Base-by-base conservation (phyloP, 192 early-diverging fungal genomes). In the Funneliformis mosseae region DNA sequence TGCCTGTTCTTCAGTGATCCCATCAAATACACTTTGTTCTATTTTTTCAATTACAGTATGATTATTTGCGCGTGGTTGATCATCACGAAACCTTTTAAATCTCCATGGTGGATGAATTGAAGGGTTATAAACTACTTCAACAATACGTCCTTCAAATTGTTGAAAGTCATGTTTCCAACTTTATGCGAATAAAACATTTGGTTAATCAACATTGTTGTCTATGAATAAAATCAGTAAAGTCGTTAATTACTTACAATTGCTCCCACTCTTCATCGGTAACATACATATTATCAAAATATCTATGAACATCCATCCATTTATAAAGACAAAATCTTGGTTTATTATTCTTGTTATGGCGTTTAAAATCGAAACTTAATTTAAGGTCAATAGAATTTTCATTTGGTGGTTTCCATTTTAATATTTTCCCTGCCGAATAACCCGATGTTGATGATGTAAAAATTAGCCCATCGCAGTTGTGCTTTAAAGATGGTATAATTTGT, bases 361-460 rank as follows among this genome's bases (percentile, higher is more conserved):
- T 0, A 23, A n/a, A 42, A 1, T 83, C 67, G 9, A 91, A 60
- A 10, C 77, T 48, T n/a, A 94, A 71, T 67, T 84, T 85, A 38
- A 96, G 93, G 76, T 96, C 95, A 11, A 95, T 84, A 0, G 94
- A 94, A 80, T 95, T 96, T 69, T 95, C 94, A 78, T 88, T 84
- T 10, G 93, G 88, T 18, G 95, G 93, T 78, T 95, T 96, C 95
- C 95, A 96, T 83, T 96, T 96, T 70, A 95, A 81, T 92, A 93
- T 92, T 66, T 89, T 92, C 10, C 94, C 95, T 5, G 84, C 76
- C 8, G 77, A 82, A 79, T 96, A 96, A 25, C 89, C 88, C 4
- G 90, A 85, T 1, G 77, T 64, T 18, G 88, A 87, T 7, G 93
- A 89, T 0, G 93, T 94, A 73, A 94, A 95, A 46, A 95, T 94